These are phyloP conservation scores for Coniochaeta ligniaria DNA, from an alignment of 2,329 filamentous ascomycete species.

Conservation along the genomic window DNA sequence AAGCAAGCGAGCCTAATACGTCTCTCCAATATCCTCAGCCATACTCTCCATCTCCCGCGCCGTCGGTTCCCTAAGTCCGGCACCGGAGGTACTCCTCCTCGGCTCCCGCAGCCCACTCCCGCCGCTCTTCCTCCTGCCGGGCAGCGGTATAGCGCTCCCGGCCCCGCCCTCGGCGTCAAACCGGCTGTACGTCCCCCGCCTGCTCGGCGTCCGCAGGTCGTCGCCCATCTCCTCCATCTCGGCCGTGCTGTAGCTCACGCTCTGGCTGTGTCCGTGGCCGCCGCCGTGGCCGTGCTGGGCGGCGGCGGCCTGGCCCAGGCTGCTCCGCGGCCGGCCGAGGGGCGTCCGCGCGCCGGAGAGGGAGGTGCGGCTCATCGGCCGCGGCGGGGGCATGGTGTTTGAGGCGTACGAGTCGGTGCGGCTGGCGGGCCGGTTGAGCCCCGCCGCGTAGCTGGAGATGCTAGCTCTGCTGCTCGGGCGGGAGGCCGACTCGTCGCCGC, in stretches of 20 bases:
- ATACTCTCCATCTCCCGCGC: slow-evolving; percentile 23
- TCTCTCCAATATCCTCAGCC: slow-evolving; percentile 46
- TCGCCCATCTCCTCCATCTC: slow-evolving; percentile 34
- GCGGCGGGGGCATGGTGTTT: slow-evolving; percentile 35
- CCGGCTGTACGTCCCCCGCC: slow-evolving; percentile 45
- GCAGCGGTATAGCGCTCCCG: slow-evolving; percentile 27
- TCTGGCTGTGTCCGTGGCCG: slow-evolving; percentile 50
- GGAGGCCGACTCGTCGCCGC: slow-evolving; percentile 38
- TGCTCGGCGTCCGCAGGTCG: slow-evolving; percentile 44
- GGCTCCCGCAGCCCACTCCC: slow-evolving; percentile 8
- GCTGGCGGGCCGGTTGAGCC: slow-evolving; percentile 40
- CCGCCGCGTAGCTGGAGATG: slow-evolving; percentile 37
- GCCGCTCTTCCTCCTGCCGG: slow-evolving; percentile 25
- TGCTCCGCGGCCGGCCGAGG: slow-evolving; percentile 64
- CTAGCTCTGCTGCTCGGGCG: slow-evolving; percentile 71
- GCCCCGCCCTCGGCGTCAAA: slow-evolving; percentile 33
- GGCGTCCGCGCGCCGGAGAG: slow-evolving; percentile 55
- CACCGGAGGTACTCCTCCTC: slow-evolving; percentile 32
- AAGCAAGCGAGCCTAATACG: slow-evolving; percentile 30
- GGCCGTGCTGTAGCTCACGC: slow-evolving; percentile 45
- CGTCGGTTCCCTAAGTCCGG: slow-evolving; percentile 15
- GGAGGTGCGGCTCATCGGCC: slow-evolving; percentile 61
- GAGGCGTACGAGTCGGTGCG: slow-evolving; percentile 32
- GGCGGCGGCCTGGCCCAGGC: slow-evolving; percentile 38
- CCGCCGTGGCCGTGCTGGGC: slow-evolving; percentile 42